Evolutionary conservation across 2,329 filamentous ascomycete species (phyloP), one percentile per base, ranked within the genome.

Genomic region (Thielaviopsis euricoi): DNA sequence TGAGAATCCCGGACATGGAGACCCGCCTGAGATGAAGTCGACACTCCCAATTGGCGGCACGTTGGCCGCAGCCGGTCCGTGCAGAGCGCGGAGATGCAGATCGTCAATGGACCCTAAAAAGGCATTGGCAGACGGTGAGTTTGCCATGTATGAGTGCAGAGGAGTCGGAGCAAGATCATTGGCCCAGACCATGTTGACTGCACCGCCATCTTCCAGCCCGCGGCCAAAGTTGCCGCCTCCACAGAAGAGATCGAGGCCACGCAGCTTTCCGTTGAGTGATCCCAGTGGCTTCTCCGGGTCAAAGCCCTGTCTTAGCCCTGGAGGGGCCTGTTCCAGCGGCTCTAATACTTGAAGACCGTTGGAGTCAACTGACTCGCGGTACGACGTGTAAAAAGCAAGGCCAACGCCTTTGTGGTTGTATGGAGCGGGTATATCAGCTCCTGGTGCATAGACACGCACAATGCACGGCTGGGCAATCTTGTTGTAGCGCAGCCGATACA

Each of bases 1-100:
- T 0, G 86, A 89, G 64, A 89, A 93, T 0, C 85, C 87, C 17
- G 84, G 86, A 62, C 88, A 94, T 0, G 88, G 88, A 55, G 81
- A 87, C 0, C 88, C 88, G 1, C 79, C 87, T 1, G 78, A 79
- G 9, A 91, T 79, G 29, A 88, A 76, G 12, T 86, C 78, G 0
- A 91, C 78, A 0, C 82, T 73, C 0, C 83, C 85, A 0, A 84
- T 73, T 0, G 63, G 64, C 0, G 85, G 82, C 4, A 86, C 73
- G 0, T 71, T 67, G 0, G 64, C 60, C 0, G 70, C 65, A n/a
- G 71, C 71, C 3, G 71, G 65, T 0, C 80, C 83, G 2, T 69
- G 58, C 1, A 89, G 71, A 0, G 79, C 80, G 19, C 73, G 67
- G 0, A 67, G 66, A 0, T 90, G 73, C 15, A 86, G 74, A 58